Evolutionary conservation across 805 yeast species (phyloP).

Genomic region (Metschnikowia matae): DNA sequence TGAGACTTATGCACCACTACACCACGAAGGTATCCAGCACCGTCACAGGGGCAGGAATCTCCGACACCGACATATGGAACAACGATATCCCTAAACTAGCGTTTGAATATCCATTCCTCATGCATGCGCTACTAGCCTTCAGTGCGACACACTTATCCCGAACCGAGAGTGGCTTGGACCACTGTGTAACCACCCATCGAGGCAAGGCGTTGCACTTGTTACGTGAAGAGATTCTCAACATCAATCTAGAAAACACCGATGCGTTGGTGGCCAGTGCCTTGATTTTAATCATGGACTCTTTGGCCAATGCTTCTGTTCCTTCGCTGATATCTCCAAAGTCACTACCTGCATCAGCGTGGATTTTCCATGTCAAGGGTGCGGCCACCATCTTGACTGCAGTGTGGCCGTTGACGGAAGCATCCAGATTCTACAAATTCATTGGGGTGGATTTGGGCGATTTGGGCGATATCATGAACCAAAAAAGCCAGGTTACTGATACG

Average conservation of each 20-base stretch:
- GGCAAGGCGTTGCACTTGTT: slow-evolving; percentile 79
- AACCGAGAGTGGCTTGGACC: slow-evolving; percentile 69
- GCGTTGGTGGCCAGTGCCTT: slow-evolving; percentile 91
- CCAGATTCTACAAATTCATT: slow-evolving; percentile 47
- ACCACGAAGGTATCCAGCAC: slow-evolving; percentile 81
- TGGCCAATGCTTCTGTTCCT: slow-evolving; percentile 82
- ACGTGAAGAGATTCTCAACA: slow-evolving; percentile 81
- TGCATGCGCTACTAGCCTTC: slow-evolving; percentile 89
- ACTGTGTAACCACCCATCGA: slow-evolving; percentile 79
- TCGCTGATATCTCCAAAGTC: slow-evolving; percentile 46
- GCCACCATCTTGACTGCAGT: slow-evolving; percentile 93
- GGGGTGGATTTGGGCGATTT: slow-evolving; percentile 89
- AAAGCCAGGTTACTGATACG: slow-evolving; percentile 22
- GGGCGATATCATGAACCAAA: slow-evolving; percentile 60
- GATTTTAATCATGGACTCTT: slow-evolving; percentile 84
- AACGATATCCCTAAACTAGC: slow-evolving; percentile 86
- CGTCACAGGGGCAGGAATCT: slow-evolving; percentile 85
- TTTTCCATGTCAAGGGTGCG: slow-evolving; percentile 94
- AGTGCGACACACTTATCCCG: slow-evolving; percentile 88
- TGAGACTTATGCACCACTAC: slow-evolving; percentile 83
- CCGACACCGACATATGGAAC: slow-evolving; percentile 82
- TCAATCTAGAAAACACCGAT: slow-evolving; percentile 82
- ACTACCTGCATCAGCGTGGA: slow-evolving; percentile 92
- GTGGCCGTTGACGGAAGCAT: slow-evolving; percentile 69
- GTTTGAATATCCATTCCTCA: slow-evolving; percentile 79